phyloP scores from a whole-genome alignment of 2,329 filamentous ascomycete genomes.

The Coniochaeta hoffmannii region DNA sequence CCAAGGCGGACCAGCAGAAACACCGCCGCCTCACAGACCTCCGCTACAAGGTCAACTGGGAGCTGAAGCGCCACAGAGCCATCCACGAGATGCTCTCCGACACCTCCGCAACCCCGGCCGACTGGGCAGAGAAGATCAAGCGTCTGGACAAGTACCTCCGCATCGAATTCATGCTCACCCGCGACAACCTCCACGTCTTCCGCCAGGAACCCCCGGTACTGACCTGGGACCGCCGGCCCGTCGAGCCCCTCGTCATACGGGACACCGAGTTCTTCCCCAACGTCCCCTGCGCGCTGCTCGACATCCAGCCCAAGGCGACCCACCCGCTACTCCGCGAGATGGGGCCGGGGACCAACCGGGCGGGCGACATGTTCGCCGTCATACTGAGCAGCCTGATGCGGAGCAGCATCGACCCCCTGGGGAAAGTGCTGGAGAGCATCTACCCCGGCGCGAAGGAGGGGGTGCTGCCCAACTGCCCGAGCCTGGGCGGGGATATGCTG shows the following conservation, averaged over 20 bases:
- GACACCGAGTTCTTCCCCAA: slow-evolving; percentile 61
- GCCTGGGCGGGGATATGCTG: slow-evolving; percentile 31
- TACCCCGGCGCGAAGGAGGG: slow-evolving; percentile 53
- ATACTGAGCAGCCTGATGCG: slow-evolving; percentile 35
- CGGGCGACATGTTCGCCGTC: slow-evolving; percentile 46
- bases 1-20: slow-evolving; percentile 4
- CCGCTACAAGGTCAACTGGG: slow-evolving; percentile 6
- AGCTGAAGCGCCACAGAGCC: slow-evolving; percentile 9
- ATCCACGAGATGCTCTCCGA: slow-evolving; percentile 23
- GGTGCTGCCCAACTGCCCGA: slow-evolving; percentile 39
- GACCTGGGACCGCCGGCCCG: slow-evolving; percentile 61
- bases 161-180: slow-evolving; percentile 29
- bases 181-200: slow-evolving; percentile 49
- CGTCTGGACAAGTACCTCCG: slow-evolving; percentile 23
- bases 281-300: slow-evolving; percentile 50
- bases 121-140: slow-evolving; percentile 27
- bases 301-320: slow-evolving; percentile 55
- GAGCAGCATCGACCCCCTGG: slow-evolving; percentile 25
- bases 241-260: slow-evolving; percentile 58
- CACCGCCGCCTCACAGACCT: slow-evolving; percentile 9
- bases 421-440: slow-evolving; percentile 40
- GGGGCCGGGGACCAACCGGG: slow-evolving; percentile 29
- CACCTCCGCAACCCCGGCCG: slow-evolving; percentile 17
- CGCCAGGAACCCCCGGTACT: slow-evolving; percentile 44
- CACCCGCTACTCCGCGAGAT: slow-evolving; percentile 39